phyloP scores from a whole-genome alignment of 202 grass and related monocot species.

The Eragrostis tef region DNA sequence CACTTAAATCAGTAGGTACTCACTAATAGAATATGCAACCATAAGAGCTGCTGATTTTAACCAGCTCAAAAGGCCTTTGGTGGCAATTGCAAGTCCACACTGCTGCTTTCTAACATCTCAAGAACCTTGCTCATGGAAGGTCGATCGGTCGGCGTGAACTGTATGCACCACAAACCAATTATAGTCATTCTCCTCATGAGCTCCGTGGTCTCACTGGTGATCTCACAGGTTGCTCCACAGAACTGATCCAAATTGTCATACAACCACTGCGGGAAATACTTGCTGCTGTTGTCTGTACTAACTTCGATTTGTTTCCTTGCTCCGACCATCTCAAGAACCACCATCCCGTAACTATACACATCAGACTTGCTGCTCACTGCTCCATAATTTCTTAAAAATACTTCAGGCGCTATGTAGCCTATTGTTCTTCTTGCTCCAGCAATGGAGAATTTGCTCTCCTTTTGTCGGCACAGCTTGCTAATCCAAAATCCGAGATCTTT shows the following conservation, averaged over 20 bases:
- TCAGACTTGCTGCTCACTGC: background rate
- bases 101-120: background rate
- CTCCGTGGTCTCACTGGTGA: background rate
- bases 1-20: too few relatives aligned
- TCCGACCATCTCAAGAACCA: background rate
- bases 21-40: too few relatives aligned
- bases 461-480: background rate
- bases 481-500: background rate
- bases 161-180: background rate
- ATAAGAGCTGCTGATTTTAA: background rate
- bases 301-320: background rate
- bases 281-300: background rate
- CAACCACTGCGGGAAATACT: background rate
- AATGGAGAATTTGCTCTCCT: background rate
- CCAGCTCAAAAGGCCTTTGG: background rate
- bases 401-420: background rate
- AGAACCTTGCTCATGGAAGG: background rate
- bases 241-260: background rate
- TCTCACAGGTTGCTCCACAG: background rate
- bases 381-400: background rate
- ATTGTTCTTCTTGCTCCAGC: background rate
- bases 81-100: background rate
- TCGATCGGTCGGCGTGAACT: background rate
- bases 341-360: background rate
- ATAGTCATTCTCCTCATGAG: background rate